phyloP scores from a whole-genome alignment of 805 yeast species.

The Isabelozyma pseudorhagii region DNA sequence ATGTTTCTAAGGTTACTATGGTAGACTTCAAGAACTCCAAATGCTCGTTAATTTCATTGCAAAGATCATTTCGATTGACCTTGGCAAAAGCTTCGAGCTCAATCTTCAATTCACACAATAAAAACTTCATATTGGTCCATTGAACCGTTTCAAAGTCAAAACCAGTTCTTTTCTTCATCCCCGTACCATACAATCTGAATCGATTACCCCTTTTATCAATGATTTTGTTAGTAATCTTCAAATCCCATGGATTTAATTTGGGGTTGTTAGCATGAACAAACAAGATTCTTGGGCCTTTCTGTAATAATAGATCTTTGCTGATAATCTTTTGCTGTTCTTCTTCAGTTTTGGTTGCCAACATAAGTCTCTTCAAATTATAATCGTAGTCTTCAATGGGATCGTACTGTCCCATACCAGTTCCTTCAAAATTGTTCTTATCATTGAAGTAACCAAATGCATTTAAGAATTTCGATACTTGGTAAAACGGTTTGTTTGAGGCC shows the following conservation, averaged over 20 bases:
- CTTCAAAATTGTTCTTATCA: conserved; percentile 43
- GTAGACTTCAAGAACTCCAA: conserved; percentile 39
- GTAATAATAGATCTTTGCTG: conserved; percentile 5
- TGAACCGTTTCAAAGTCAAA: conserved; percentile 58
- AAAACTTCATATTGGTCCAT: conserved; percentile 55
- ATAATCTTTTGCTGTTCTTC: conserved; percentile 4
- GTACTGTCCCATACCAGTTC: conserved; percentile 75
- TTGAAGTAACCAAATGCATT: conserved; percentile 49
- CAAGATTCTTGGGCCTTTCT: conserved; percentile 28
- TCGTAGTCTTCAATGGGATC: conserved; percentile 62
- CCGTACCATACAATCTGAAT: conserved; percentile 57
- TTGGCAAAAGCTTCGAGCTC: conserved; percentile 43
- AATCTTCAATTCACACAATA: conserved; percentile 50
- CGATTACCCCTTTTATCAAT: conserved; percentile 44
- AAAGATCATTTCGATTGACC: conserved; percentile 40
- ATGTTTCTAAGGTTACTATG: conserved; percentile 31
- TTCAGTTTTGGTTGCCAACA: conserved; percentile 1
- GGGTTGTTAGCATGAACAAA: conserved; percentile 70
- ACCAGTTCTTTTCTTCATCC: conserved; percentile 48
- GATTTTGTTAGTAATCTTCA: conserved; percentile 41
- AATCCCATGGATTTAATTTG: conserved; percentile 59
- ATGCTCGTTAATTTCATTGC: conserved; percentile 50
- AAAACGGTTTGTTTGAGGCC: conserved; percentile 44
- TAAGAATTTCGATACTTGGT: conserved; percentile 52
- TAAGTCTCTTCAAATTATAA: conserved; percentile 12